These are phyloP conservation scores for Hansenula lynferdii DNA, from an alignment of 1,139 yeast species.

Conservation along the genomic window DNA sequence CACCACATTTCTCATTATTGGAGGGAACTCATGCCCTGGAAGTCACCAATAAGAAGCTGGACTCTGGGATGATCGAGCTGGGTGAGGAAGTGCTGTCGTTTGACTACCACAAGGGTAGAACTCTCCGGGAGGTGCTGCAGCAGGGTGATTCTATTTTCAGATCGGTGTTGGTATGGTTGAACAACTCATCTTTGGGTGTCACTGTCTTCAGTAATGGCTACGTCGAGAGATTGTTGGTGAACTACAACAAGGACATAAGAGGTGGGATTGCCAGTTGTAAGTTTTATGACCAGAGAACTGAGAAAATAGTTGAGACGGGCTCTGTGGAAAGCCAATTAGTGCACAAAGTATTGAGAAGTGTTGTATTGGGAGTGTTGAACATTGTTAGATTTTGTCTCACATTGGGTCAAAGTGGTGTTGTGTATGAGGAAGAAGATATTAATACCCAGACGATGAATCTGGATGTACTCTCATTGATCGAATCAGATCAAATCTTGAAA, in stretches of 20 bases:
- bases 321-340: constrained; percentile 24
- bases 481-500: constrained; percentile 9
- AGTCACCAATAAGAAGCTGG: constrained; percentile 54
- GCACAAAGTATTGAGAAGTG: constrained; percentile 45
- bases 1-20: constrained; percentile 50
- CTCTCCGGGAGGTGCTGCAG: constrained; percentile 36
- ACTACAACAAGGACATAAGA: constrained; percentile 27
- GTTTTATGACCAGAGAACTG: constrained; percentile 14
- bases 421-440: constrained; percentile 74
- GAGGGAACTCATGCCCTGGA: constrained; percentile 78
- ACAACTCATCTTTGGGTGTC: constrained; percentile 55
- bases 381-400: constrained; percentile 45
- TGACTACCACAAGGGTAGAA: constrained; percentile 23
- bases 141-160: constrained; percentile 43
- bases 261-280: constrained; percentile 20
- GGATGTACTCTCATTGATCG: constrained; percentile 23
- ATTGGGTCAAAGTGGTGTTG: constrained; percentile 50
- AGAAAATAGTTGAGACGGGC: constrained; percentile 2
- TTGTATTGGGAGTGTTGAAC: constrained; percentile 45
- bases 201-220: constrained; percentile 64
- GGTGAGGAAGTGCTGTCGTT: constrained; percentile 32
- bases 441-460: constrained; percentile 58
- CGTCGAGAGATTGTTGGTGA: constrained; percentile 48
- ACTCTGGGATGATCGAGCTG: constrained; percentile 52
- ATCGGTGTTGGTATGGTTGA: constrained; percentile 53